A percentile compares a stretch with the other conserved stretches of the same genome.
These are phyloP conservation scores for Solanum pinnatisectum DNA, from an alignment of 257 asterid genomes.

Conservation along the genomic window DNA sequence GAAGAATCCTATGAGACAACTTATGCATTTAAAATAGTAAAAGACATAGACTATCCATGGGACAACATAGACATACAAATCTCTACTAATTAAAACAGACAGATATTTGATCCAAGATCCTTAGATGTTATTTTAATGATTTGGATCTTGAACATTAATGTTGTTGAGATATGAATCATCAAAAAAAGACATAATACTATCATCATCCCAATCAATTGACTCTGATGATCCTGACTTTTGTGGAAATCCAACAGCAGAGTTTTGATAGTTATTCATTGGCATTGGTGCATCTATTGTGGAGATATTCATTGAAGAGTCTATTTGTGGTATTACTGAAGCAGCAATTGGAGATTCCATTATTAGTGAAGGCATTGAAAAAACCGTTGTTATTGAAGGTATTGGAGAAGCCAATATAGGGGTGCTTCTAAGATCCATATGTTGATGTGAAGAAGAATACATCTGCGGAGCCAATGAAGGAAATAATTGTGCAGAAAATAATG, in stretches of 20 bases:
- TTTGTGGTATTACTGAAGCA: no score
- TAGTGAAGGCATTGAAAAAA: no score
- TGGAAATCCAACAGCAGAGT: background rate
- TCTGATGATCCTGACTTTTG: background rate
- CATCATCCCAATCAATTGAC: background rate
- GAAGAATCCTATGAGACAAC: background rate
- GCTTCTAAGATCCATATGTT: no score
- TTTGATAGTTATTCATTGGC: no score
- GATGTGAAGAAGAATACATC: no score
- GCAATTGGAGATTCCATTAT: no score
- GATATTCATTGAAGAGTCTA: no score
- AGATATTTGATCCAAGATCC: background rate
- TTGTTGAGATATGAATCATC: background rate
- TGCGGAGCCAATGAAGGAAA: no score
- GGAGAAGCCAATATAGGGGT: no score
- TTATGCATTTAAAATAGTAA: background rate
- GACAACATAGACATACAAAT: background rate
- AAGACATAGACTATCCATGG: background rate
- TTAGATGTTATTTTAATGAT: background rate
- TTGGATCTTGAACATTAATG: background rate
- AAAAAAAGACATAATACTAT: background rate
- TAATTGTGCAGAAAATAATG: no score
- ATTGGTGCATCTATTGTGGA: no score
- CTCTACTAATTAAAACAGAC: background rate
- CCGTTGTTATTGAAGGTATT: no score